Base-by-base conservation (phyloP, 805 yeast genomes). In the Candida incommunis region DNA sequence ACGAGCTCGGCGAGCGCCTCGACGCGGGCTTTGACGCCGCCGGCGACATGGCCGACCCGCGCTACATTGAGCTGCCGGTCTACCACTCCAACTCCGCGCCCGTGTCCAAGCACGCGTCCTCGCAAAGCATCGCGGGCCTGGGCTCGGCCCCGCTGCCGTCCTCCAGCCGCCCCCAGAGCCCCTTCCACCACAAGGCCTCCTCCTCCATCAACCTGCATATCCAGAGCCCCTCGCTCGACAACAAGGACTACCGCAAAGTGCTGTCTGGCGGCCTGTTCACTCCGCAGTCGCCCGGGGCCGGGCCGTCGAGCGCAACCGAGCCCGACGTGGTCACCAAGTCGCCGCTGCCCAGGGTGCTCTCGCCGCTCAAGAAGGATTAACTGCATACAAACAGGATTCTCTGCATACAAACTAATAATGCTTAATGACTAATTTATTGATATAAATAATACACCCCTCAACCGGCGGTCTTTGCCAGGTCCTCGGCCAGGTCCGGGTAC, bases 401-500 rank as follows among this genome's bases (percentile, higher is more conserved):
- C 37, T 31, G 37, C 18, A n/a, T 31, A 9, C 20, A 9, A 13
- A 16, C 18, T 9, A 7, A 11, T 31, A 31, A 31, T 31, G 37
- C n/a, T 31, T 31, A 31, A 31, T 31, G 37, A 31, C 37, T 31
- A 31, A 31, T 31, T 31, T 31, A 31, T 31, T 13, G 27, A 25
- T 9, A 25, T 25, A 13, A 7, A 9, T 25, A 25, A 9, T 9
- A 7, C 7, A 25, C 7, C 13, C 27, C 27, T 25, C 13, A 25
- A 7, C 27, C 27, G 7, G 27, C 7, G 7, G 37, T 31, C 5
- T 31, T 31, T 31, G 13, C 20, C 3, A 88, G 82, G 2, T 69
- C 71, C 0, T 58, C 68, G 7, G 68, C 66, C 50, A 90, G 60
- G 45, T 82, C 87, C 1, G 96, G 96, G 55, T 85, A 90, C 54